A percentile compares a stretch with the other conserved stretches of the same genome.
Evolutionary conservation across 2,329 filamentous ascomycete genomes (phyloP).

Genomic region (Helotiales sp.): DNA sequence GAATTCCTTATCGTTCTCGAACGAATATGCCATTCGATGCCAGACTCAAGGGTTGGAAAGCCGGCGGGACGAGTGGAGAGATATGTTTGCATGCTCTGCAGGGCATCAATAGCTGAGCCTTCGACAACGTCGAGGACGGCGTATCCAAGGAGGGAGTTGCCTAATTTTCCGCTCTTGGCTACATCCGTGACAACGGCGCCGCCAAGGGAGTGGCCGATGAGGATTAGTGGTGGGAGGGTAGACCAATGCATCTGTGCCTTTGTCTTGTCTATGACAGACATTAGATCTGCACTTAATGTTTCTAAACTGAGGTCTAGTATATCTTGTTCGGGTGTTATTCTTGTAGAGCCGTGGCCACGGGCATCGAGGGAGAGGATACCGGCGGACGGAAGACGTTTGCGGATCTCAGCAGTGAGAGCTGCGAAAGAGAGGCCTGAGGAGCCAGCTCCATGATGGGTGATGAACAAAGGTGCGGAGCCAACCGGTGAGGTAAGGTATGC

Average conservation of each 20-base stretch:
- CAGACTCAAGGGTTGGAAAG: conserved; percentile 76
- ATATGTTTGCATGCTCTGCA: conserved; percentile 93
- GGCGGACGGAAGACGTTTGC: conserved; percentile 72
- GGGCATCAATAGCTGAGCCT: conserved; percentile 89
- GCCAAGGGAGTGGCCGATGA: conserved; percentile 90
- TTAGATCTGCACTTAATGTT: conserved; percentile 72
- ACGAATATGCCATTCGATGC: conserved; percentile 91
- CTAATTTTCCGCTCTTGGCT: conserved; percentile 67
- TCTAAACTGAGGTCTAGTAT: conserved; percentile 68
- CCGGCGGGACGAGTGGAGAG: conserved; percentile 76
- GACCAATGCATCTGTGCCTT: conserved; percentile 71
- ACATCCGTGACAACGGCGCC: conserved; percentile 88
- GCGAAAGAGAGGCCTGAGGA: conserved; percentile 94
- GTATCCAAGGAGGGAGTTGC: conserved; percentile 73
- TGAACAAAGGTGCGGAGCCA: conserved; percentile 76
- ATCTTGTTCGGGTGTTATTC: conserved; percentile 39
- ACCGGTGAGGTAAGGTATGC: conserved; percentile 82
- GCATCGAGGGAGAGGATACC: conserved; percentile 86
- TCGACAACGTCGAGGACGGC: conserved; percentile 94
- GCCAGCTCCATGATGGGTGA: conserved; percentile 92
- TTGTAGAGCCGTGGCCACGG: conserved; percentile 78
- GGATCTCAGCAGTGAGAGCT: conserved; percentile 73
- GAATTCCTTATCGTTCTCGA: conserved; percentile 84
- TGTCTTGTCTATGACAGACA: conserved; percentile 67
- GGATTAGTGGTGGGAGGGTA: conserved; percentile 69